A percentile compares a stretch with the other conserved stretches of the same genome.
Conservation (phyloP, 257 asterid species). For the Solanum sitiens region DNA sequence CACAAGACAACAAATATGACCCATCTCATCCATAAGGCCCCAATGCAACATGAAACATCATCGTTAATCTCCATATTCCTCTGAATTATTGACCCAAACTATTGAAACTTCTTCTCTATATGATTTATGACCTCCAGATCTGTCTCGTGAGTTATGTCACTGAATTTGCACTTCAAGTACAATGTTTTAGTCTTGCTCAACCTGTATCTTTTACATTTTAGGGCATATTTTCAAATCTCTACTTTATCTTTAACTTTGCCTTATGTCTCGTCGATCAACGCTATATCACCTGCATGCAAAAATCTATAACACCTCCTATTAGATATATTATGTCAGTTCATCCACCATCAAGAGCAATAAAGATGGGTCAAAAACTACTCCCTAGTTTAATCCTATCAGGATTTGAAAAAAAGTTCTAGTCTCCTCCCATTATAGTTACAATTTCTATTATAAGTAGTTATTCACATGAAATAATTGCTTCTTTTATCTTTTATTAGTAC, state of each 20-base stretch:
- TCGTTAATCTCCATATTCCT: background rate
- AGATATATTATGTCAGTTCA: too few species aligned
- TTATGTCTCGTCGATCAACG: too few species aligned
- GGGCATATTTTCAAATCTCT: background rate
- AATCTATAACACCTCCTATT: too few species aligned
- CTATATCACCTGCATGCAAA: background rate
- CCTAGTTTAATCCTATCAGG: too few species aligned
- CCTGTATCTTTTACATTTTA: too few species aligned
- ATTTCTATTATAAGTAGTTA: background rate
- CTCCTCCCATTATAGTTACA: too few species aligned
- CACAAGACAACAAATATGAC: background rate
- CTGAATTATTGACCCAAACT: background rate
- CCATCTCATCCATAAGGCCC: background rate
- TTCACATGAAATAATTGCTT: too few species aligned
- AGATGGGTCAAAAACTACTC: too few species aligned
- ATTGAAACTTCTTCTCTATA: background rate
- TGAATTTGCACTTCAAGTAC: background rate
- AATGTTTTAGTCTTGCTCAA: background rate
- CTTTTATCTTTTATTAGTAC: background rate
- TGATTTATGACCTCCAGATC: background rate
- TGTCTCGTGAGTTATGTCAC: background rate
- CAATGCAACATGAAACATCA: background rate
- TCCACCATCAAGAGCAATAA: too few species aligned
- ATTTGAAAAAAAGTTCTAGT: too few species aligned
- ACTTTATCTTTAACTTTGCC: background rate